A percentile compares a stretch with the other conserved stretches of the same genome.
Conservation (phyloP, 2,329 filamentous ascomycete species). For the Nemania sp. region DNA sequence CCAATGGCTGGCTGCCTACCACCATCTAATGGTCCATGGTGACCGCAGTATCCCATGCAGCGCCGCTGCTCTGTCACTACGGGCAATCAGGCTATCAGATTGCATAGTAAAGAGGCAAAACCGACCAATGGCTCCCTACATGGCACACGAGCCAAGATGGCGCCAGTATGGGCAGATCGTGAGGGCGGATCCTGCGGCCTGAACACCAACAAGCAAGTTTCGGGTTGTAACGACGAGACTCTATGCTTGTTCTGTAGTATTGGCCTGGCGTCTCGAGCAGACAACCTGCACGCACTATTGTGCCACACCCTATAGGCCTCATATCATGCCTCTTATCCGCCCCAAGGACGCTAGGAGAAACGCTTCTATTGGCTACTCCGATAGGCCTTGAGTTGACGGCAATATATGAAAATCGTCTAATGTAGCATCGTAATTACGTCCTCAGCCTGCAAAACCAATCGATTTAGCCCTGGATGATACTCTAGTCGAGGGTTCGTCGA, state of each 20-base stretch:
- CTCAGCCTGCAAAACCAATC: constrained; percentile 33
- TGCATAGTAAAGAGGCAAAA: constrained; percentile 21
- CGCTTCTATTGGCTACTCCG: constrained; percentile 31
- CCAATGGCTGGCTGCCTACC: background rate
- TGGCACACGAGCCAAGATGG: constrained; percentile 23
- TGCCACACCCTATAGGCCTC: constrained; percentile 21
- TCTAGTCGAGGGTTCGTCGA: constrained; percentile 17
- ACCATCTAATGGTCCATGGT: background rate
- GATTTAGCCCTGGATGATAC: constrained; percentile 16
- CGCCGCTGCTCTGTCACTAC: constrained; percentile 14
- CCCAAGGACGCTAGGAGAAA: constrained; percentile 14
- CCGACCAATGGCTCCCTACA: constrained; percentile 18
- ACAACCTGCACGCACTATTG: constrained; percentile 27
- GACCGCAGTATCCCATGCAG: constrained; percentile 8
- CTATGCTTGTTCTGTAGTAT: constrained; percentile 24
- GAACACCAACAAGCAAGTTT: constrained; percentile 25
- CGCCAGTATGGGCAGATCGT: constrained; percentile 29
- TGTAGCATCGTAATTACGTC: constrained; percentile 39
- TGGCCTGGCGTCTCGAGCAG: constrained; percentile 25
- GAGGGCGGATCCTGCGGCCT: constrained; percentile 25
- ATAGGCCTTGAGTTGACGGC: constrained; percentile 33
- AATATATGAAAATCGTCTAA: constrained; percentile 38
- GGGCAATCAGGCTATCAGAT: constrained; percentile 28
- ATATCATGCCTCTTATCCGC: constrained; percentile 24
- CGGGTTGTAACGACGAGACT: constrained; percentile 27